Conservation (phyloP, 805 yeast genomes). For the Lipomyces orientalis region DNA sequence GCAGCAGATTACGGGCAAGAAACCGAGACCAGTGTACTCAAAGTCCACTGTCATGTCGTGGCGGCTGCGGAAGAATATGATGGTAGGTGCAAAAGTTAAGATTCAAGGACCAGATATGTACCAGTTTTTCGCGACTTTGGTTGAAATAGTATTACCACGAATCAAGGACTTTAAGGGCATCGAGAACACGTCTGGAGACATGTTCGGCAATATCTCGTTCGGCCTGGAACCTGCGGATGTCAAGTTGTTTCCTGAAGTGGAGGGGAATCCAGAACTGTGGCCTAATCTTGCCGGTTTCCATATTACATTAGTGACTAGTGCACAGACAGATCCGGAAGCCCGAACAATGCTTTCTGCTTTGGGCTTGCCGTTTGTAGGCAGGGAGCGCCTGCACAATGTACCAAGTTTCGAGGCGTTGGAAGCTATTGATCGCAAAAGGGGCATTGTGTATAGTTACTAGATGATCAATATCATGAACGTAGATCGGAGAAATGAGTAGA, state of each 20-base stretch:
- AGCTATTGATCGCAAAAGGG: neutral
- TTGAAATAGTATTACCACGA: slow-evolving; percentile 92
- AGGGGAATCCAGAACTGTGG: slow-evolving; percentile 86
- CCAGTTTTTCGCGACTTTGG: slow-evolving; percentile 82
- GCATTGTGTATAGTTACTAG: slow-evolving; percentile 11
- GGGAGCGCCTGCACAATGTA: slow-evolving; percentile 31
- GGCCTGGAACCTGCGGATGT: slow-evolving; percentile 81
- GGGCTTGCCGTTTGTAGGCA: slow-evolving; percentile 51
- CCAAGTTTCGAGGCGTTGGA: slow-evolving; percentile 16
- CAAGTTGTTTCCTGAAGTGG: slow-evolving; percentile 89
- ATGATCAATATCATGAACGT: neutral
- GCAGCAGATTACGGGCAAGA: slow-evolving; percentile 92
- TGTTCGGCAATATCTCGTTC: slow-evolving; percentile 81
- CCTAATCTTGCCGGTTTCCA: slow-evolving; percentile 86
- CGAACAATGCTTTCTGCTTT: slow-evolving; percentile 79
- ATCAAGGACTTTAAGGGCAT: slow-evolving; percentile 86
- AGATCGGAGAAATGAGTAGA: neutral
- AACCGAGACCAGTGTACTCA: slow-evolving; percentile 74
- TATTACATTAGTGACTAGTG: slow-evolving; percentile 82
- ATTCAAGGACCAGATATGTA: slow-evolving; percentile 80
- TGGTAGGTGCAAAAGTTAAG: slow-evolving; percentile 86
- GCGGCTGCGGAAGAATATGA: slow-evolving; percentile 85
- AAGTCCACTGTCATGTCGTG: slow-evolving; percentile 81
- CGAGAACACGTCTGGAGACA: slow-evolving; percentile 77
- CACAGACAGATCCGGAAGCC: slow-evolving; percentile 89